Conservation (phyloP, 2,329 filamentous ascomycete genomes). For the Paraphoma sp. region DNA sequence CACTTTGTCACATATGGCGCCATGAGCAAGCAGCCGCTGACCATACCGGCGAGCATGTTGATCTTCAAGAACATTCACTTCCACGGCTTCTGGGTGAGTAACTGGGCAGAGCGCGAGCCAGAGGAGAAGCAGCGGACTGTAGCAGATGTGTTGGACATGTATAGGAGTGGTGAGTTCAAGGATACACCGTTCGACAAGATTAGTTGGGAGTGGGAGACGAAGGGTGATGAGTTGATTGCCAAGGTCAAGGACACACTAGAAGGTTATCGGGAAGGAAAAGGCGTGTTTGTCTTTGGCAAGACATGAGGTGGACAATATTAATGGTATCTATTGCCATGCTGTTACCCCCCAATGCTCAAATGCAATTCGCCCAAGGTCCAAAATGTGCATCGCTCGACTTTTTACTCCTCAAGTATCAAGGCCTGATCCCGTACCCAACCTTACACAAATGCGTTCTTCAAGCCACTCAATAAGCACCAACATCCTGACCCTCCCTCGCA, state of each 20-base stretch:
- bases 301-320: slow-evolving; percentile 22
- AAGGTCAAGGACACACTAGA: slow-evolving; percentile 83
- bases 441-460: background rate
- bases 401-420: background rate
- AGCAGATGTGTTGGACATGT: slow-evolving; percentile 81
- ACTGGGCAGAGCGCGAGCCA: slow-evolving; percentile 80
- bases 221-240: slow-evolving; percentile 69
- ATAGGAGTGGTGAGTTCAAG: slow-evolving; percentile 76
- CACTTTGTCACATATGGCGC: slow-evolving; percentile 93
- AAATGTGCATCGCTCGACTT: background rate
- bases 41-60: slow-evolving; percentile 79
- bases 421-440: background rate
- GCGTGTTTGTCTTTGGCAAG: slow-evolving; percentile 79
- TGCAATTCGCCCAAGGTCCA: background rate
- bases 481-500: slow-evolving; percentile 70
- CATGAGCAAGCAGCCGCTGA: slow-evolving; percentile 88
- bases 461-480: slow-evolving; percentile 34
- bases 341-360: background rate
- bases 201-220: slow-evolving; percentile 82
- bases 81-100: slow-evolving; percentile 92
- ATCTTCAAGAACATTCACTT: slow-evolving; percentile 95
- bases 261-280: slow-evolving; percentile 87
- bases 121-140: slow-evolving; percentile 79
- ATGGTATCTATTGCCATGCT: background rate
- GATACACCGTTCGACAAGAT: slow-evolving; percentile 85